Evolutionary conservation across 1,284 basidiomycete genomes (phyloP).

Genomic region (Moesziomyces antarcticus): DNA sequence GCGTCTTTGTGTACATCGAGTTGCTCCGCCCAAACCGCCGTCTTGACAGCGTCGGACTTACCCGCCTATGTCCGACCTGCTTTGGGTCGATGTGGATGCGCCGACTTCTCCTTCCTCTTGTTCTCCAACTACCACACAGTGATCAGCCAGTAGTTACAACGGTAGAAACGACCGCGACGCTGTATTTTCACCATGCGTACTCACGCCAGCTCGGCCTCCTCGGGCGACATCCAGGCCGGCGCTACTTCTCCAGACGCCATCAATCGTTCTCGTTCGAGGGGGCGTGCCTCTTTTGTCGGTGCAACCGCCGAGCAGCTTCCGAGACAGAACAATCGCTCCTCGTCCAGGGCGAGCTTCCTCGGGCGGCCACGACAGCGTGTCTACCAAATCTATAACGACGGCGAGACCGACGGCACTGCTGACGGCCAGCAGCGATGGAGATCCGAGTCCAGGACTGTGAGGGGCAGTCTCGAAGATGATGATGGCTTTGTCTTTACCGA

Average conservation of each 20-base stretch:
- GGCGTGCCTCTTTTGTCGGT: conserved; percentile 25
- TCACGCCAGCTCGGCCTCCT: not conserved
- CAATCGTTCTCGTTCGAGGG: conserved; percentile 22
- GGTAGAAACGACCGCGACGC: conserved; percentile 1
- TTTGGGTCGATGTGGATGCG: too few species aligned
- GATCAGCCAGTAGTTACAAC: not conserved
- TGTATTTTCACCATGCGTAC: conserved; percentile 4
- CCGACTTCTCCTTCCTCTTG: too few species aligned
- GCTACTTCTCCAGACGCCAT: conserved; percentile 19
- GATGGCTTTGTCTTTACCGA: conserved; percentile 38
- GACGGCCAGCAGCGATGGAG: conserved; percentile 14
- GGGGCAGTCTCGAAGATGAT: conserved; percentile 32
- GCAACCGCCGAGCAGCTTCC: conserved; percentile 14
- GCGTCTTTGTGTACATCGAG: not conserved
- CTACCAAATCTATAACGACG: conserved; percentile 32
- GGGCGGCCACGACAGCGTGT: conserved; percentile 38
- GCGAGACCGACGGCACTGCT: not conserved
- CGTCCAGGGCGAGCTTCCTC: conserved; percentile 39
- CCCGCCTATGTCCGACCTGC: conserved; percentile 15
- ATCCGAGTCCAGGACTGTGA: conserved; percentile 36
- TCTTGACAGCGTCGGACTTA: not conserved
- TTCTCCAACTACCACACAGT: too few species aligned
- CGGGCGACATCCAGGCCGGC: not conserved
- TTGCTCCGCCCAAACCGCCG: not conserved
- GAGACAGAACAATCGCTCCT: conserved; percentile 23